Base-by-base conservation (phyloP, 192 early-diverging fungal genomes). In the Coemansia aciculifera region DNA sequence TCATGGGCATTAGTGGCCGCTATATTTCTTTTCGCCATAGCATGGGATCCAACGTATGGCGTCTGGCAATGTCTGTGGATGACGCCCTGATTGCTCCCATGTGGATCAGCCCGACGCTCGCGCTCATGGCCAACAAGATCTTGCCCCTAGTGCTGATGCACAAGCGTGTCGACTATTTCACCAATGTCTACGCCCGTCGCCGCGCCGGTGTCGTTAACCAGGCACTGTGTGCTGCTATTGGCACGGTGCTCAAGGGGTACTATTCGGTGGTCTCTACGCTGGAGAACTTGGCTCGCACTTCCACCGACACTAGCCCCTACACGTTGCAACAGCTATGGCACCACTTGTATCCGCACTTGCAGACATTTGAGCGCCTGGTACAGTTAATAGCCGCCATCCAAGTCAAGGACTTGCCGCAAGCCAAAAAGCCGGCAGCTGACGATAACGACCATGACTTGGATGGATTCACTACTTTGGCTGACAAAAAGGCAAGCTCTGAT, bases 261-360 rank as follows among this genome's bases (percentile, higher is more conserved):
- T 72, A 91, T 13, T 76, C 91, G 15, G 69, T 96, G 19, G 86
- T 99, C 13, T 92, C 91, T 15, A 94, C 95, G 67, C 84, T 99
- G 21, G 97, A 99, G 69, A 92, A 91, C 63, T 90, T 94, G 52
- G 92, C 77, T 70, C 86, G 85, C 67, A 84, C 85, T 24, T 87
- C 84, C 8, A 85, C 83, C 1, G 74, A 69, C 23, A 61, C 62
- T 13, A 52, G 49, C 17, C 84, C 86, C 7, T 97, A 98, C 74
- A 91, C 94, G 5, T 72, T 97, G n/a, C 95, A 97, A 68, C 90
- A 95, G 76, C 82, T 98, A 9, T 94, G 92, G 93, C 94, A 89
- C 72, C 92, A 98, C 73, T 72, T 96, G 29, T 87, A 90, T 42
- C 94, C 95, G 23, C 92, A 91, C 11, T 54, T 92, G 44, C 69